Conservation (phyloP, 2,329 filamentous ascomycete species). For the Canariomyces notabilis region DNA sequence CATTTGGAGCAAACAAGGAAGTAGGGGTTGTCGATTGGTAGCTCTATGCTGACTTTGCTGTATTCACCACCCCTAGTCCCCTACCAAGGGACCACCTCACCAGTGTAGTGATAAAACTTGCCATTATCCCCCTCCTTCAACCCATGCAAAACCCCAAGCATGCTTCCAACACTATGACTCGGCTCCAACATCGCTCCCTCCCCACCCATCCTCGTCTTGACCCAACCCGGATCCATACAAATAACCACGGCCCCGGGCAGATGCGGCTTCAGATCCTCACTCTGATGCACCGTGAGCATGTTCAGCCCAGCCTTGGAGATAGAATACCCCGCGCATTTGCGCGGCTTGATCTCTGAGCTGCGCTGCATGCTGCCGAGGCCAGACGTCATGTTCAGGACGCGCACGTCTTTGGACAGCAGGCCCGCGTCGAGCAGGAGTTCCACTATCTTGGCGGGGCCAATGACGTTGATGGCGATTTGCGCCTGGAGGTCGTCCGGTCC, state of each 20-base stretch:
- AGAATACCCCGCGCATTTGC: slow-evolving; percentile 31
- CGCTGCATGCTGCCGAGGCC: slow-evolving; percentile 33
- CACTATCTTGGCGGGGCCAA: slow-evolving; percentile 42
- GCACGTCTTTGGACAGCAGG: slow-evolving; percentile 25
- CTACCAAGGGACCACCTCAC: slow-evolving; percentile 26
- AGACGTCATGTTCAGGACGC: slow-evolving; percentile 40
- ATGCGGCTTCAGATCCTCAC: slow-evolving; percentile 24
- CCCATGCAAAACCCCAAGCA: slow-evolving; percentile 70
- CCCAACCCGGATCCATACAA: slow-evolving; percentile 32
- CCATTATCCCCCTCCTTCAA: slow-evolving; percentile 50
- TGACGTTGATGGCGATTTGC: slow-evolving; percentile 42
- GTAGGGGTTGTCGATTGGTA: too few species aligned
- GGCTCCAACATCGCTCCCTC: slow-evolving; percentile 26
- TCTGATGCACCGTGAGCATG: slow-evolving; percentile 28
- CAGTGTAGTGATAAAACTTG: slow-evolving; percentile 22
- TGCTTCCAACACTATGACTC: slow-evolving; percentile 37
- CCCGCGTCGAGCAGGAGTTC: slow-evolving; percentile 32
- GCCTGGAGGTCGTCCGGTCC: slow-evolving; percentile 32
- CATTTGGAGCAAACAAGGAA: too few species aligned
- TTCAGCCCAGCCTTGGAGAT: slow-evolving; percentile 33
- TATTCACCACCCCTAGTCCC: too few species aligned
- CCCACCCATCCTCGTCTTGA: slow-evolving; percentile 33
- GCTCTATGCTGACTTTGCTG: too few species aligned
- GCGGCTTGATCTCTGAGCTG: slow-evolving; percentile 28
- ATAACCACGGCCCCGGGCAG: slow-evolving; percentile 28